phyloP scores from a whole-genome alignment of 2,329 filamentous ascomycete species.

The Trichothecium roseum region DNA sequence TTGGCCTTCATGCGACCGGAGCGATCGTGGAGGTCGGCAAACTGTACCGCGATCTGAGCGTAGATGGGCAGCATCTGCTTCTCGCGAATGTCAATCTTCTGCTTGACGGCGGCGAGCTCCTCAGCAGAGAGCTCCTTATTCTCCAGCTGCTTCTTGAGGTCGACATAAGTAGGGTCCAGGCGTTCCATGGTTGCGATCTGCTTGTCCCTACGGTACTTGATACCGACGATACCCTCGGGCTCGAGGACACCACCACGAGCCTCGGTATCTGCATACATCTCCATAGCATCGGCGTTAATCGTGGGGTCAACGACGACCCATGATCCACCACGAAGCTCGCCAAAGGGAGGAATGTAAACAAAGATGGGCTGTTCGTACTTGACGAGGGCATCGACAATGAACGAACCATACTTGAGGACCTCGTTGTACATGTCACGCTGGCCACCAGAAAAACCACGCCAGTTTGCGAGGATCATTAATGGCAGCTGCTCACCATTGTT shows the following conservation, averaged over 20 bases:
- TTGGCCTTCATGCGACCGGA: conserved; percentile 98
- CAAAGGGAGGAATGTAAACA: conserved; percentile 94
- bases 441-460: conserved; percentile 99
- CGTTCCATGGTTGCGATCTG: conserved; percentile 97
- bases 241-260: conserved; percentile 94
- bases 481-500: conserved; percentile 98
- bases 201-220: conserved; percentile 97
- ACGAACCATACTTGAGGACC: conserved; percentile 97
- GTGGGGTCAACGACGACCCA: conserved; percentile 99
- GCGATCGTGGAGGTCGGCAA: conserved; percentile 93
- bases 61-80: conserved; percentile 87
- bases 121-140: conserved; percentile 57
- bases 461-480: conserved; percentile 98
- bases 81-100: conserved; percentile 76
- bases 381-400: conserved; percentile 96
- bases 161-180: conserved; percentile 72
- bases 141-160: conserved; percentile 68
- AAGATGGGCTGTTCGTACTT: conserved; percentile 99
- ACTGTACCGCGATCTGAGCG: conserved; percentile 89
- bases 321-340: conserved; percentile 95
- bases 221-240: conserved; percentile 94
- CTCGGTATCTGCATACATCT: conserved; percentile 98
- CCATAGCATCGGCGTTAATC: conserved; percentile 94
- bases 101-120: conserved; percentile 68
- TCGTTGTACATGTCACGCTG: conserved; percentile 99